These are phyloP conservation scores for Russula virescens DNA, from an alignment of 768 basidiomycete genomes.

Conservation along the genomic window DNA sequence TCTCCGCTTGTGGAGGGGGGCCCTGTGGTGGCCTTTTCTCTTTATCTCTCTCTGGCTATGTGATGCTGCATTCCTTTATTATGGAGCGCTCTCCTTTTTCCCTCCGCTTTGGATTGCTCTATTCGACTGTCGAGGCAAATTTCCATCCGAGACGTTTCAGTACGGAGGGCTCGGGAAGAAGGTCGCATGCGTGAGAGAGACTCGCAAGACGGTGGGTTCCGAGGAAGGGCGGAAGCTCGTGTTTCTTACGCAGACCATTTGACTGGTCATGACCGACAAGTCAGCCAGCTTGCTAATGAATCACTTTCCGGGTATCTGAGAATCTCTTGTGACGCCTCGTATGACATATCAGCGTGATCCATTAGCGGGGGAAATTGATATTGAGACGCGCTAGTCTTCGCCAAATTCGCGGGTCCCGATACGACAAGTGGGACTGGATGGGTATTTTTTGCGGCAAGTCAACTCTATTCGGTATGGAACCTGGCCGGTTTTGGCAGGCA, in stretches of 20 bases:
- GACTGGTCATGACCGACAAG: constrained; percentile 14
- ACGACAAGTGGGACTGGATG: background rate
- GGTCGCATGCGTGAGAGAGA: constrained; percentile 2
- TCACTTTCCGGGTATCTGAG: constrained; percentile 15
- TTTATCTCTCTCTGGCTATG: background rate
- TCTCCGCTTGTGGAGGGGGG: background rate
- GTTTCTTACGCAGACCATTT: constrained; percentile 13
- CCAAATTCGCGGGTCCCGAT: constrained; percentile 9
- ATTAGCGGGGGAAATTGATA: constrained; percentile 15
- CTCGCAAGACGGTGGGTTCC: constrained; percentile 2
- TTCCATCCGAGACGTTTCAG: constrained; percentile 1
- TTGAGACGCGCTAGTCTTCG: background rate
- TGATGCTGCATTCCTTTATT: background rate
- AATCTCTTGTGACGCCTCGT: constrained; percentile 15
- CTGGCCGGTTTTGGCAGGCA: constrained; percentile 6
- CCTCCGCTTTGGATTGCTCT: constrained; percentile 4
- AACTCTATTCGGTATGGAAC: constrained; percentile 24
- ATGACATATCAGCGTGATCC: constrained; percentile 19
- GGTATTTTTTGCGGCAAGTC: constrained; percentile 20
- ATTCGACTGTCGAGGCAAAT: background rate
- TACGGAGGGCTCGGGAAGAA: no score
- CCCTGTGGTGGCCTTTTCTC: background rate
- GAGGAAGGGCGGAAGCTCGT: constrained; percentile 20
- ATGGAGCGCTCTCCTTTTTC: constrained; percentile 1
- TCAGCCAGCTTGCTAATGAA: constrained; percentile 19